Percentiles rank a stretch among this genome's conserved stretches.
phyloP scores from a whole-genome alignment of 2,329 filamentous ascomycete genomes.

The Teratosphaeria gauchensis region DNA sequence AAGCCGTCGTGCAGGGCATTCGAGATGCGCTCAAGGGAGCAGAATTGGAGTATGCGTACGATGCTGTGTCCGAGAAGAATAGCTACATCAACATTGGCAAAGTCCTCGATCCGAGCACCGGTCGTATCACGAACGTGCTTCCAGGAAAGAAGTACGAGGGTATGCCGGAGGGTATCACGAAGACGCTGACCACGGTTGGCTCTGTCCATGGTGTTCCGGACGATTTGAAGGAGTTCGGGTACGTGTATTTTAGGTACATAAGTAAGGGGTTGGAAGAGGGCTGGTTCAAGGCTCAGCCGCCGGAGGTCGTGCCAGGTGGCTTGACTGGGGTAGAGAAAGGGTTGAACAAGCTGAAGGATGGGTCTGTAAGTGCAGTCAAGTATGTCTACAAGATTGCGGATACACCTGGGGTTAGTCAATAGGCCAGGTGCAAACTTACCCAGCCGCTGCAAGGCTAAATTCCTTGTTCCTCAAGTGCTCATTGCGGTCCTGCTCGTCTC shows the following conservation, averaged over 20 bases:
- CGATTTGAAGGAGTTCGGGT: constrained; percentile 26
- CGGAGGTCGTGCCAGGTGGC: constrained; percentile 45
- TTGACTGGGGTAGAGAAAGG: constrained; percentile 45
- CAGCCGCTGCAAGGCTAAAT: no score
- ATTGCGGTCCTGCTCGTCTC: no score
- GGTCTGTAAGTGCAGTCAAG: constrained; percentile 54
- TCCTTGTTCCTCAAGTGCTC: no score
- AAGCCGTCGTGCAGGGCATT: constrained; percentile 22
- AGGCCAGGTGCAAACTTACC: background rate
- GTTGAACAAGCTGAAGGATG: constrained; percentile 47
- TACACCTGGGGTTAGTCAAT: constrained; percentile 21
- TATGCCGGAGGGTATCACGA: constrained; percentile 29
- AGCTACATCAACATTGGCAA: constrained; percentile 29
- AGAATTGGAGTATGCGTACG: constrained; percentile 24
- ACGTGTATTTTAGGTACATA: constrained; percentile 25
- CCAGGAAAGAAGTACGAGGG: constrained; percentile 32
- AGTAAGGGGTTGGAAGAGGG: constrained; percentile 26
- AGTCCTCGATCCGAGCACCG: constrained; percentile 26
- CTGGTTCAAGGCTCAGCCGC: constrained; percentile 28
- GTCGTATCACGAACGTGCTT: constrained; percentile 26
- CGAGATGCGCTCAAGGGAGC: constrained; percentile 12
- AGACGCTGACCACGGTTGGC: constrained; percentile 28
- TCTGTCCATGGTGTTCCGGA: constrained; percentile 22
- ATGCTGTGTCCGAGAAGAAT: constrained; percentile 23
- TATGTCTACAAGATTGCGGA: constrained; percentile 52